A percentile compares a stretch with the other conserved stretches of the same genome.
Evolutionary conservation across 208 protist genomes (phyloP).

Genomic region (Leishmania lainsoni): DNA sequence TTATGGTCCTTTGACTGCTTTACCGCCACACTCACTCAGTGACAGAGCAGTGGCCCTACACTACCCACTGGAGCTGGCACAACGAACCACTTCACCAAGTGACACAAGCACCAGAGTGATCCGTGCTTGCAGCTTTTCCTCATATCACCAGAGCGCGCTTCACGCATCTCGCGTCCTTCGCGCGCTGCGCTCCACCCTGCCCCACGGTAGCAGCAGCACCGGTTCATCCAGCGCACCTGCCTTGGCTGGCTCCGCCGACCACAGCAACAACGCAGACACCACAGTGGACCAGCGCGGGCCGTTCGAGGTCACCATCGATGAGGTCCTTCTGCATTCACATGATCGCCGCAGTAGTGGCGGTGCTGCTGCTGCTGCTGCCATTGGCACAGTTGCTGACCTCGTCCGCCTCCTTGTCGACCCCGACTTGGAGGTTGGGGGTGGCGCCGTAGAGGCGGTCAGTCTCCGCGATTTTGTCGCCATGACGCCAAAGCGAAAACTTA

Average conservation of each 20-base stretch:
- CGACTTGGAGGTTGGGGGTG: constrained; percentile 29
- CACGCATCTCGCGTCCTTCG: constrained; percentile 7
- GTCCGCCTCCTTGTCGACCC: constrained; percentile 71
- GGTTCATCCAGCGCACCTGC: background rate
- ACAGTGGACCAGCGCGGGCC: constrained; percentile 9
- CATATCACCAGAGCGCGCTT: background rate
- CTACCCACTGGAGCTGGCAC: background rate
- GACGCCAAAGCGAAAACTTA: constrained; percentile 59
- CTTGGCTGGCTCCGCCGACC: background rate
- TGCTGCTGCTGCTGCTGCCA: constrained; percentile 6
- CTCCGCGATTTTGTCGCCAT: constrained; percentile 77
- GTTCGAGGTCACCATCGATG: constrained; percentile 32
- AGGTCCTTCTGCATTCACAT: constrained; percentile 16
- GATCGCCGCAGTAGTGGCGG: background rate
- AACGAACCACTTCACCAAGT: background rate
- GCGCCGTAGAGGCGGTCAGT: constrained; percentile 61
- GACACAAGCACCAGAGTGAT: background rate
- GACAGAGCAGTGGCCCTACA: background rate
- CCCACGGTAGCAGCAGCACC: background rate
- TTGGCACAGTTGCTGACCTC: constrained; percentile 44
- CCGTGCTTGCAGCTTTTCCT: background rate
- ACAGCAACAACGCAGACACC: background rate
- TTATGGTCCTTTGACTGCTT: background rate
- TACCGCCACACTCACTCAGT: background rate
- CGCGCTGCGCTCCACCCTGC: background rate